phyloP scores from a whole-genome alignment of 2,329 filamentous ascomycete species.

The Zopfia rhizophila region DNA sequence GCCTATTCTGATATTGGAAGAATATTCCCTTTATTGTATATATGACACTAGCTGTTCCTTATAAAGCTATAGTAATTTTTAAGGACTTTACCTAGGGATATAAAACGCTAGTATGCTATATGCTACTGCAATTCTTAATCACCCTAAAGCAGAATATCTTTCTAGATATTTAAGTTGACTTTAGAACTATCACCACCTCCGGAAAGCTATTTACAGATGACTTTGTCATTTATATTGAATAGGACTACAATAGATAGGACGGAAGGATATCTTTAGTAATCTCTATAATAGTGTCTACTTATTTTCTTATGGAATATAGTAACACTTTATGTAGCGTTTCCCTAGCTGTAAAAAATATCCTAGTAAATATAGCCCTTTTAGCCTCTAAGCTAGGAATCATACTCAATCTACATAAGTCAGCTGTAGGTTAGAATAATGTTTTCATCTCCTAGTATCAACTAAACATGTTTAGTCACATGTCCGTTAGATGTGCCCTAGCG shows the following conservation, averaged over 20 bases:
- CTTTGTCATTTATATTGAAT: slow-evolving; percentile 17
- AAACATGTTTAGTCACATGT: slow-evolving; percentile 26
- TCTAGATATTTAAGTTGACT: slow-evolving; percentile 23
- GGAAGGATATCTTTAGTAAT: slow-evolving; percentile 23
- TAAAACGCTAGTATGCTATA: slow-evolving; percentile 17
- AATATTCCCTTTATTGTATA: slow-evolving; percentile 22
- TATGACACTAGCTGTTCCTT: slow-evolving; percentile 27
- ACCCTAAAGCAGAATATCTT: slow-evolving; percentile 9
- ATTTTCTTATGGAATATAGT: slow-evolving; percentile 2
- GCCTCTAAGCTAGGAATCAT: slow-evolving; percentile 6
- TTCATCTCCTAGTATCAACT: slow-evolving; percentile 40
- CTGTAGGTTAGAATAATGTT: slow-evolving; percentile 23
- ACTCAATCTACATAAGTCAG: slow-evolving; percentile 16
- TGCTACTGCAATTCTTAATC: slow-evolving; percentile 19
- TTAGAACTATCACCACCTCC: slow-evolving; percentile 16
- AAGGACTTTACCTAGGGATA: slow-evolving; percentile 3
- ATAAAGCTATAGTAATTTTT: slow-evolving; percentile 12
- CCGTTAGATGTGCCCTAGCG: too few relatives aligned
- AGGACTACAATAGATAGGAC: slow-evolving; percentile 20
- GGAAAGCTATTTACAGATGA: slow-evolving; percentile 17
- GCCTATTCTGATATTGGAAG: slow-evolving; percentile 25
- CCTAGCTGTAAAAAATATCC: slow-evolving; percentile 16
- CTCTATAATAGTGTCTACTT: slow-evolving; percentile 21
- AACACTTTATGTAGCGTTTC: slow-evolving; percentile 2
- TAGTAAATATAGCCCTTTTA: background rate